phyloP scores from a whole-genome alignment of 2,329 filamentous ascomycete genomes.

The Arthroderma sp. region DNA sequence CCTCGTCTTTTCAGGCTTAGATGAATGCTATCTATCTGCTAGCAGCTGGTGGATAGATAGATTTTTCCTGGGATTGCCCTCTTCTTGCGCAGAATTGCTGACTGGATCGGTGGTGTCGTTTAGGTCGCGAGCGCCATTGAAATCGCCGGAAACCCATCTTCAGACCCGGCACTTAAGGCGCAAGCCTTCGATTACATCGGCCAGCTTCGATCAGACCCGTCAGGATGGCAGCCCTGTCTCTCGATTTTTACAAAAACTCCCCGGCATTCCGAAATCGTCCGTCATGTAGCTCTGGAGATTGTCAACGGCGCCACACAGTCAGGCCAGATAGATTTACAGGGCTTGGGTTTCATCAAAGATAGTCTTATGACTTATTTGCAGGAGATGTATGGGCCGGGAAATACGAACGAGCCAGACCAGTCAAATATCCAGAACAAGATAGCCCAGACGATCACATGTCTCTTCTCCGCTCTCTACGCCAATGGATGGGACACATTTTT shows the following conservation, averaged over 20 bases:
- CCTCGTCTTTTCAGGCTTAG: background rate
- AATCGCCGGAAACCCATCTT: slow-evolving; percentile 74
- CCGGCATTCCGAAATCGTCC: slow-evolving; percentile 66
- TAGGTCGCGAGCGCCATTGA: slow-evolving; percentile 91
- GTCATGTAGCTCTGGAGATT: slow-evolving; percentile 80
- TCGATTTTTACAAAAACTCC: slow-evolving; percentile 71
- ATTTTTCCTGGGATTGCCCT: slow-evolving; percentile 10
- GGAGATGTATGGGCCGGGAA: slow-evolving; percentile 54
- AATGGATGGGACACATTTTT: slow-evolving; percentile 82
- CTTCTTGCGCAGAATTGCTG: background rate
- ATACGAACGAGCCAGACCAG: slow-evolving; percentile 51
- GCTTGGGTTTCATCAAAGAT: slow-evolving; percentile 64
- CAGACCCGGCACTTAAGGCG: slow-evolving; percentile 60
- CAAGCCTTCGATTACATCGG: slow-evolving; percentile 56
- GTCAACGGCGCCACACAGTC: slow-evolving; percentile 84
- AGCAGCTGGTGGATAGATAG: background rate
- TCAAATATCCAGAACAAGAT: slow-evolving; percentile 86
- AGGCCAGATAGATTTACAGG: slow-evolving; percentile 60
- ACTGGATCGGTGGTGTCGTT: background rate
- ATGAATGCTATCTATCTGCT: slow-evolving; percentile 3
- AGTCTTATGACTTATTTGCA: slow-evolving; percentile 70
- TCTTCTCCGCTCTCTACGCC: slow-evolving; percentile 79
- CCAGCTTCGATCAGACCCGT: slow-evolving; percentile 67
- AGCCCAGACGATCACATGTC: slow-evolving; percentile 84
- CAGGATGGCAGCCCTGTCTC: slow-evolving; percentile 84